Base-by-base conservation (phyloP, 805 yeast species). In the Saccharomyces mikatae region DNA sequence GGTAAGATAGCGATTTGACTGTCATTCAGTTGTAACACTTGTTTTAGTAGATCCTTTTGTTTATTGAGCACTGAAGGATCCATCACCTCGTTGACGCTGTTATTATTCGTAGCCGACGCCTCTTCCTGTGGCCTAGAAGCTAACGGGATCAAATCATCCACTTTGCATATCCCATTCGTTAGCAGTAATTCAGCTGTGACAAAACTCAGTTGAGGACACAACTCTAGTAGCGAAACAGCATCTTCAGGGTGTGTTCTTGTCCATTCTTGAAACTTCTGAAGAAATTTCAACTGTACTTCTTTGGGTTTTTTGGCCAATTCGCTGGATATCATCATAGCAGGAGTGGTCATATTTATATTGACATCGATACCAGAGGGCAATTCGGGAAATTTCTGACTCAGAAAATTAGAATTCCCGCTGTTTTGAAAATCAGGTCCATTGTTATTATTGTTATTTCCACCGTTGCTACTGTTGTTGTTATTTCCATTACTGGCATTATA, bases 161-260 rank as follows among this genome's bases (percentile, higher is more conserved):
- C 68, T 32, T 63, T 61, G 26, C 70, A 61, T 27, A 70, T 59
- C 14, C 71, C 68, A 51, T 66, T 66, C 14, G 69, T 71, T 58
- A 84, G 65, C 57, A 89, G 70, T 1, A 84, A 75, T 64, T 91
- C 97, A 2, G 90, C 92, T 29, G 89, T 73, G 0, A 96, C 94
- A 67, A 83, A 89, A 1, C 88, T 73, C 48, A 92, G 74, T 67
- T 92, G 97, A 0, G 97, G 97, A 55, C 83, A 82, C 58, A 80
- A 80, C 28, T 76, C 76, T 17, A 91, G 72, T 32, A 91, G 71
- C 46, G 77, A 78, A 51, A 74, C 78, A 74, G 87, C 82, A 55
- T 82, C 71, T 5, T 75, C 75, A 0, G 88, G 87, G 55, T 83
- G 78, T 28, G 75, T 76, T 2, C 70, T 67, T 2, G 86, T 72